phyloP scores from a whole-genome alignment of 495 filamentous ascomycete genomes.

The Hypoxylon trugodes region DNA sequence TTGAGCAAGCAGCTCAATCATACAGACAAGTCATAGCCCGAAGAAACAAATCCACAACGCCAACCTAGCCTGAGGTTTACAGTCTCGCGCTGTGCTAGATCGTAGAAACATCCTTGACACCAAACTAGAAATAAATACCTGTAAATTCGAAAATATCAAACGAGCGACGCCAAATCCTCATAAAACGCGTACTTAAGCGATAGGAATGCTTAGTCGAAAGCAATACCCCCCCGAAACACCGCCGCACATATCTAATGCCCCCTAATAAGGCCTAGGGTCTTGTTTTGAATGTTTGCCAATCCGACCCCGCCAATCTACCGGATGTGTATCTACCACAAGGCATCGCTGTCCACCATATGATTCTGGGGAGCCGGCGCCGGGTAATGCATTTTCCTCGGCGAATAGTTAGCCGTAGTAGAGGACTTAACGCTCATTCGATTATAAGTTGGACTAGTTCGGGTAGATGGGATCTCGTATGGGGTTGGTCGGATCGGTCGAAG shows the following conservation, averaged over 20 bases:
- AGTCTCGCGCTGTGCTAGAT: not conserved
- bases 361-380: conserved; percentile 8
- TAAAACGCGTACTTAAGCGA: not conserved
- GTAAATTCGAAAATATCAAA: not conserved
- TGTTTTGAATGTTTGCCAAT: not conserved
- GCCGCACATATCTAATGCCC: not conserved
- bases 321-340: conserved; percentile 33
- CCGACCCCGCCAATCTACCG: not conserved
- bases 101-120: not conserved
- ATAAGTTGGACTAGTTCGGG: conserved; percentile 12
- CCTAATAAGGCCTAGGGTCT: not conserved
- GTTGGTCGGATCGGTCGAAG: conserved; percentile 16
- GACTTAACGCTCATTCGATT: conserved; percentile 15
- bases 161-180: conserved; percentile 2
- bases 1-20: not conserved
- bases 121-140: not conserved
- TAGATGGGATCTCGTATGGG: conserved; percentile 24
- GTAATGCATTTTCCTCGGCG: conserved; percentile 16
- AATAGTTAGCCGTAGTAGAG: not conserved
- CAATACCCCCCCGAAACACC: not conserved
- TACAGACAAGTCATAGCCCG: not conserved
- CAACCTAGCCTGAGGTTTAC: not conserved
- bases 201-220: not conserved
- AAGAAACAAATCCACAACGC: conserved; percentile 9
- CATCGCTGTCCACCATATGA: conserved; percentile 36